Evolutionary conservation across 257 asterid species (phyloP), one percentile per base, ranked within the genome.

Genomic region (Jaltomata sinuosa): DNA sequence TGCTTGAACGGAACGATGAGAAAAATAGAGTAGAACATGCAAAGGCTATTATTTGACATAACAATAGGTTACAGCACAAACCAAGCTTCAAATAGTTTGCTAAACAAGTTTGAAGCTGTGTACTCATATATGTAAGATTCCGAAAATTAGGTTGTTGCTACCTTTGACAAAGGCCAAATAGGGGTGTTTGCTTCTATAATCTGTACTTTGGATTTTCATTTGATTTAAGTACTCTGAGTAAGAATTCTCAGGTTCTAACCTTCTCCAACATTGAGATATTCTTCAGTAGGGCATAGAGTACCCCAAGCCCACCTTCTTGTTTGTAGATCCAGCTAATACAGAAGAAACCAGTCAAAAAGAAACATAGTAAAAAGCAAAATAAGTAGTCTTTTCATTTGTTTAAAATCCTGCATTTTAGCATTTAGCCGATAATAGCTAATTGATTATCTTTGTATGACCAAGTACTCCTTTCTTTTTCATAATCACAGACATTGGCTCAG

Each of bases 401-500:
- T 9, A 0, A 77, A 49, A 54, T 16, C 27, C 11, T 84, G 64
- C 29, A 61, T 31, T 76, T 42, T 79, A 49, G 38, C 53, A 6
- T 64, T 54, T 76, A 0, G 0, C 81, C 57, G 15, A 1, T 76
- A 3, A 27, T 29, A 76, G 42, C 42, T 27, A 74, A 49, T 31
- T 29, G 27, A 77, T 8, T 29, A 76, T 77, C 62, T 49, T 49
- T 77, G 38, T 49, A 16, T 77, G 62, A 77, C 64, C 25, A 45
- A 25, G 40, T 74, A 31, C 50, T 32, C 61, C 42, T 71, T 86
- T 64, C 47, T 59, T 19, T 76, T 79, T 83, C 83, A 42, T 64
- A 49, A 57, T 81, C 88, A 90, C 97, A 97, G 99, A 57, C 89
- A 27, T 88, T 97, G 95, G 99, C 99, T 18, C 94, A 89, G 22